Evolutionary conservation across 2,329 filamentous ascomycete genomes (phyloP).

Genomic region (Alternaria infectoria): DNA sequence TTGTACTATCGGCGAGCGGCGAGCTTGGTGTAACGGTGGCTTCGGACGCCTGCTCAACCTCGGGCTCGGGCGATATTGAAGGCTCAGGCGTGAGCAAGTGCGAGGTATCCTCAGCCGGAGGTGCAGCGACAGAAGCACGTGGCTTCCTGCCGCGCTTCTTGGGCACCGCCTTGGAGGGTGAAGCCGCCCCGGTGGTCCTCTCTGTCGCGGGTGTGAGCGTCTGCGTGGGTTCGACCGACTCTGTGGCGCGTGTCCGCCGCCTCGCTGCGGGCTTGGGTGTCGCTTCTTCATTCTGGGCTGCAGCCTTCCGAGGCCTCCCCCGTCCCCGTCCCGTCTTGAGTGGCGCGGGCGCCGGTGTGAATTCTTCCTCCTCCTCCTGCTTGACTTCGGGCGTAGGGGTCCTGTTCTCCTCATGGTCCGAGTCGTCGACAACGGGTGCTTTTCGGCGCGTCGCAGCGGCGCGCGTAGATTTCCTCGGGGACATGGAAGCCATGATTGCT

Average conservation of each 20-base stretch:
- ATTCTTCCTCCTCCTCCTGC: constrained; percentile 77
- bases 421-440: constrained; percentile 73
- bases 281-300: constrained; percentile 44
- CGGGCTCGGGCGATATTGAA: constrained; percentile 63
- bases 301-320: constrained; percentile 57
- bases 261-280: constrained; percentile 55
- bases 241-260: constrained; percentile 54
- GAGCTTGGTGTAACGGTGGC: constrained; percentile 44
- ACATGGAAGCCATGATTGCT: constrained; percentile 48
- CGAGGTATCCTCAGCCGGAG: constrained; percentile 49
- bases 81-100: constrained; percentile 56
- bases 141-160: constrained; percentile 65
- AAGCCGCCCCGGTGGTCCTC: constrained; percentile 44
- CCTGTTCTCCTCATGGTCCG: constrained; percentile 75
- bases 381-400: constrained; percentile 59
- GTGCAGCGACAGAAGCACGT: constrained; percentile 48
- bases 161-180: constrained; percentile 46
- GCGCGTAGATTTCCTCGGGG: constrained; percentile 63
- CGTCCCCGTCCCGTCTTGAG: constrained; percentile 63
- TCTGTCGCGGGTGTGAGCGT: constrained; percentile 66
- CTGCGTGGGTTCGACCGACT: constrained; percentile 65
- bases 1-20: constrained; percentile 76
- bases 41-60: constrained; percentile 53
- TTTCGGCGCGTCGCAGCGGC: constrained; percentile 70
- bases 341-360: constrained; percentile 76